A percentile compares a stretch with the other conserved stretches of the same genome.
Conservation (phyloP, 306 rosid genomes). For the Senna siamea region DNA sequence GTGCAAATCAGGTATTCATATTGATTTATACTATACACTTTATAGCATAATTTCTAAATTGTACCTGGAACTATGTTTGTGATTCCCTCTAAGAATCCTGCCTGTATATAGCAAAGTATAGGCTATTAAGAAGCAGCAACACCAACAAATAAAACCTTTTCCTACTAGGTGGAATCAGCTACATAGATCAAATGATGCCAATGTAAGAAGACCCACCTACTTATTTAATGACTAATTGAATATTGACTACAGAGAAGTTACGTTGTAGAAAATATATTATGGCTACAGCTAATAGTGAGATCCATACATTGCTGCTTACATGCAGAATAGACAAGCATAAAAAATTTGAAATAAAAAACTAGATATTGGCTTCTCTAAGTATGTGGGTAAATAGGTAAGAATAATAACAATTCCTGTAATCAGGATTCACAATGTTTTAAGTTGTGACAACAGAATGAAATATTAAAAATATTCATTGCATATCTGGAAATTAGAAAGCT, state of each 20-base stretch:
- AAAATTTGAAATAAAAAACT: neutral
- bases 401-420: too few relatives aligned
- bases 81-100: constrained; percentile 93
- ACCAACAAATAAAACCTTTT: too few relatives aligned
- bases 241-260: constrained; percentile 7
- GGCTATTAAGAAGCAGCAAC: neutral
- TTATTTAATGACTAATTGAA: constrained; percentile 5
- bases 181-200: too few relatives aligned
- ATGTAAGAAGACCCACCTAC: neutral
- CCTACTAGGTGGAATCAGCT: too few relatives aligned
- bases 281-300: constrained; percentile 10
- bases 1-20: constrained; percentile 5
- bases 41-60: constrained; percentile 27
- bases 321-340: constrained; percentile 11
- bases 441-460: too few relatives aligned
- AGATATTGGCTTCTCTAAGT: neutral
- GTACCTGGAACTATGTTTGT: constrained; percentile 94
- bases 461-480: too few relatives aligned
- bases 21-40: constrained; percentile 14
- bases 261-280: neutral
- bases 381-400: too few relatives aligned
- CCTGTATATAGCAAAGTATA: constrained; percentile 55
- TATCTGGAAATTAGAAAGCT: too few relatives aligned
- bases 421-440: too few relatives aligned
- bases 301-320: constrained; percentile 3